Conservation (phyloP, 2,329 filamentous ascomycete species). For the Byssoonygena ceratinophila region DNA sequence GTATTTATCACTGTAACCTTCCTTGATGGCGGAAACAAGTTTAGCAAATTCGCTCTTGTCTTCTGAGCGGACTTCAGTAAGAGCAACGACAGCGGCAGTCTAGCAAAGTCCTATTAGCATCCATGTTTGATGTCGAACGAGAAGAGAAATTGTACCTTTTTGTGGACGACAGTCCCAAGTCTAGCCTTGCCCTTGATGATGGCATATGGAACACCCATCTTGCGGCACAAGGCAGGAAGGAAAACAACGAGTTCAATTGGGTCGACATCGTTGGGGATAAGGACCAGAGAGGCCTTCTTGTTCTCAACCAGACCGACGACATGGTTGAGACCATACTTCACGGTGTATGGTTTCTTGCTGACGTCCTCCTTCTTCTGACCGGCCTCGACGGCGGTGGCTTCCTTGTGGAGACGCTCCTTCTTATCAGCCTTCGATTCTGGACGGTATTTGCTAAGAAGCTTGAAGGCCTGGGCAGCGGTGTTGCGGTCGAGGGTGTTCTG, state of each 20-base stretch:
- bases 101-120: conserved; percentile 33
- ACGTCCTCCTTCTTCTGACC: conserved; percentile 99
- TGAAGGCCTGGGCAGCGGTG: conserved; percentile 93
- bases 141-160: conserved; percentile 60
- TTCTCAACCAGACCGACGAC: conserved; percentile 95
- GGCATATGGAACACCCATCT: conserved; percentile 99
- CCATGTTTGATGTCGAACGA: conserved; percentile 14
- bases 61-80: conserved; percentile 94
- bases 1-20: conserved; percentile 92
- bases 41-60: conserved; percentile 98
- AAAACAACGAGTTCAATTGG: conserved; percentile 99
- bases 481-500: conserved; percentile 93
- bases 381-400: conserved; percentile 94
- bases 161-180: conserved; percentile 97
- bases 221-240: conserved; percentile 96
- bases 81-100: conserved; percentile 90
- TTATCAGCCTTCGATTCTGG: conserved; percentile 98
- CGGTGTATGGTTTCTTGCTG: conserved; percentile 98
- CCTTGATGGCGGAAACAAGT: conserved; percentile 92
- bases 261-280: conserved; percentile 99
- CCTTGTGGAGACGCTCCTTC: conserved; percentile 98
- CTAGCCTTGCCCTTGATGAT: conserved; percentile 99
- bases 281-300: conserved; percentile 97
- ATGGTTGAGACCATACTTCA: conserved; percentile 99
- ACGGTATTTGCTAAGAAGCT: conserved; percentile 99